A percentile compares a stretch with the other conserved stretches of the same genome.
Conservation (phyloP, 139 green algal genomes). For the Tetraselmis striata region DNA sequence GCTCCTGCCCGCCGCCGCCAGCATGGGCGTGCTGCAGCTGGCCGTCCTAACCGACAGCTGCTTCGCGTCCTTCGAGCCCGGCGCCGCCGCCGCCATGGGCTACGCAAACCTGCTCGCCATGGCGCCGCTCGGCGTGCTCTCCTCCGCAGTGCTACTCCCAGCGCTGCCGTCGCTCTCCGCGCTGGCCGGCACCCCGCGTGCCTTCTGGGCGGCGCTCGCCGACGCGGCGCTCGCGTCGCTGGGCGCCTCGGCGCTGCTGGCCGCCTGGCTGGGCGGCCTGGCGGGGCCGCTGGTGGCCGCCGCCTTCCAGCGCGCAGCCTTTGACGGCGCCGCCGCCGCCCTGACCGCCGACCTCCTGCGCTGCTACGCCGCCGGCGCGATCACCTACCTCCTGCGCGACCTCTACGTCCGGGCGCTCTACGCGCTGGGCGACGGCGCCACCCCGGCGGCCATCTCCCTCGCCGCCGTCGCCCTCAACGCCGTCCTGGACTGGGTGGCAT, state of each 20-base stretch:
- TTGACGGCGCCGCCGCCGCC: not conserved
- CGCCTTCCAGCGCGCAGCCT: not conserved
- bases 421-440: not conserved
- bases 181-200: not conserved
- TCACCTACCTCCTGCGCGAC: not conserved
- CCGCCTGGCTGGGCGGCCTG: not conserved
- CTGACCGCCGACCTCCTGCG: not conserved
- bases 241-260: not conserved
- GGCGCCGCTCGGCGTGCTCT: not conserved
- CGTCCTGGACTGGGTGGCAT: not conserved
- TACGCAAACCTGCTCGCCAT: conserved; percentile 2
- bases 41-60: not conserved
- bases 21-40: not conserved
- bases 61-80: not conserved
- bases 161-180: not conserved
- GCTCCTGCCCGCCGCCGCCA: not conserved
- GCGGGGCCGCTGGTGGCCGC: not conserved
- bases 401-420: not conserved
- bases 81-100: not conserved
- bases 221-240: not conserved
- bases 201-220: not conserved
- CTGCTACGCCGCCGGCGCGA: not conserved
- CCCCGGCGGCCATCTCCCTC: not conserved
- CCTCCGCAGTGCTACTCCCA: not conserved
- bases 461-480: not conserved